A percentile compares a stretch with the other conserved stretches of the same genome.
Evolutionary conservation across 116 monocot genomes (phyloP).

Genomic region (Thalassia testudinum): DNA sequence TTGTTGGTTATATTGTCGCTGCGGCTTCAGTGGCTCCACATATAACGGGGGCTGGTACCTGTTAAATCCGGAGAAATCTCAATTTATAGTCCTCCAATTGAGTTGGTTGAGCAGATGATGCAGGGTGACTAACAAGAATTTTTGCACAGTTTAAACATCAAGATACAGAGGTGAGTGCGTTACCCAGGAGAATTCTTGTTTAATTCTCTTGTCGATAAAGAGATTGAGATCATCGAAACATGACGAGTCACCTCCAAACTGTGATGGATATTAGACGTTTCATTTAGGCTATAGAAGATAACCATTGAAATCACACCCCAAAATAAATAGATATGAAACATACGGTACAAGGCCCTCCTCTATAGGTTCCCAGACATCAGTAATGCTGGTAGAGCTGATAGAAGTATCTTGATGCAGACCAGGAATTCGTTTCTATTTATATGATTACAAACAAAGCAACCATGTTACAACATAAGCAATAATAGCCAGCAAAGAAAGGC

Average conservation of each 20-base stretch:
- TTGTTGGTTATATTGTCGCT: constrained; percentile 21
- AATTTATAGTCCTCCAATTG: neutral
- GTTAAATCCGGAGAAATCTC: neutral
- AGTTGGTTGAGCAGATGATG: neutral
- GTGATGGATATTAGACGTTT: neutral
- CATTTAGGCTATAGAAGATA: no score
- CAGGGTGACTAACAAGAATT: no score
- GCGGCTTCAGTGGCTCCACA: constrained; percentile 36
- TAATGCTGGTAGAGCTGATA: constrained; percentile 86
- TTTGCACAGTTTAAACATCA: no score
- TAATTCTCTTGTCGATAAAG: constrained; percentile 48
- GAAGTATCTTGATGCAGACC: constrained; percentile 72
- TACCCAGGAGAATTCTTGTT: constrained; percentile 90
- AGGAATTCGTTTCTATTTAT: constrained; percentile 58
- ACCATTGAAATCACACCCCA: no score
- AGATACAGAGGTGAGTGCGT: neutral
- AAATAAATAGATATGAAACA: constrained; percentile 3
- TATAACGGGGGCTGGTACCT: constrained; percentile 44
- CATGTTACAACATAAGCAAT: no score
- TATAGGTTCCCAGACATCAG: constrained; percentile 98
- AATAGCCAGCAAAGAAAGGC: no score
- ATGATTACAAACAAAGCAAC: no score
- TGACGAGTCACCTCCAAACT: constrained; percentile 83
- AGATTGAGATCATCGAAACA: constrained; percentile 93
- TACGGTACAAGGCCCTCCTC: constrained; percentile 97